These are phyloP conservation scores for Beverwykella pulmonaria DNA, from an alignment of 495 filamentous ascomycete species.

Conservation along the genomic window DNA sequence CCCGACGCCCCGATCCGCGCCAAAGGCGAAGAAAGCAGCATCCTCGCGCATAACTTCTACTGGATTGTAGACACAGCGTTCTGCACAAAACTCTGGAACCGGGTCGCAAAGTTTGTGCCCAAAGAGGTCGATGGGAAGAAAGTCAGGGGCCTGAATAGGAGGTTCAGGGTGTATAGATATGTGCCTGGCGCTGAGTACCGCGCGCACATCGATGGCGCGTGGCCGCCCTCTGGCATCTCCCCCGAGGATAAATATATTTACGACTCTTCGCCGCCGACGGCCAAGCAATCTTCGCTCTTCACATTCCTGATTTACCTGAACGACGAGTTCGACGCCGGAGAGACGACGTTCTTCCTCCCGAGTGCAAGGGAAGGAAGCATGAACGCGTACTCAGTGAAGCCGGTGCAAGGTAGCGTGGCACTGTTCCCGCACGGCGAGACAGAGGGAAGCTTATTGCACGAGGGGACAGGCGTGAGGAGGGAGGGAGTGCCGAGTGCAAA, in stretches of 20 bases:
- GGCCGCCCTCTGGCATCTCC: slow-evolving; percentile 52
- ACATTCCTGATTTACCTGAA: slow-evolving; percentile 58
- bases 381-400: slow-evolving; percentile 54
- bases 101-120: slow-evolving; percentile 49
- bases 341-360: slow-evolving; percentile 56
- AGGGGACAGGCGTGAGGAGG: slow-evolving; percentile 52
- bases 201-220: slow-evolving; percentile 51
- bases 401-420: slow-evolving; percentile 51
- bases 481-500: slow-evolving; percentile 43
- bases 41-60: slow-evolving; percentile 58
- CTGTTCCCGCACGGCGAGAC: slow-evolving; percentile 55
- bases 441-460: slow-evolving; percentile 50
- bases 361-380: slow-evolving; percentile 49
- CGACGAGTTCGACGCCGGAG: slow-evolving; percentile 55
- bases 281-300: slow-evolving; percentile 53
- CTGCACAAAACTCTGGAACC: slow-evolving; percentile 49
- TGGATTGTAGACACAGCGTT: slow-evolving; percentile 53
- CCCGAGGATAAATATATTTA: slow-evolving; percentile 51
- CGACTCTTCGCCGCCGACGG: slow-evolving; percentile 49
- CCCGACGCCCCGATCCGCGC: slow-evolving; percentile 52
- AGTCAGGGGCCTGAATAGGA: slow-evolving; percentile 52
- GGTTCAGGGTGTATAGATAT: slow-evolving; percentile 55
- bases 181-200: slow-evolving; percentile 56
- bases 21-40: slow-evolving; percentile 50
- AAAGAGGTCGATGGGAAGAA: slow-evolving; percentile 43